These are phyloP conservation scores for Aristolochia californica DNA, from an alignment of 164 flowering plant species.

Conservation along the genomic window DNA sequence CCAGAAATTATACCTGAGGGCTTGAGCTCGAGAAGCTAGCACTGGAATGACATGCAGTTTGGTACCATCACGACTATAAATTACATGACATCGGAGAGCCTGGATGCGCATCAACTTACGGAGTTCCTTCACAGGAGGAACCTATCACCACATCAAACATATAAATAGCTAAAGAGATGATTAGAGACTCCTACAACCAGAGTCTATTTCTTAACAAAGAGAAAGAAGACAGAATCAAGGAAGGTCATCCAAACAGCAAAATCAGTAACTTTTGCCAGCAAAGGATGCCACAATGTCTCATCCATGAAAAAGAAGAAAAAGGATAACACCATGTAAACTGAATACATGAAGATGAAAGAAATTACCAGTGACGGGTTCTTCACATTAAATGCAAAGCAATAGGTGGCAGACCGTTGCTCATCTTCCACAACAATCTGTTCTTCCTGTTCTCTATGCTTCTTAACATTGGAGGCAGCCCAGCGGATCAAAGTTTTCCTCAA, in stretches of 20 bases:
- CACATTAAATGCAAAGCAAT: constrained; percentile 63
- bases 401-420: constrained; percentile 49
- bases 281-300: neutral
- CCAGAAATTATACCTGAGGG: constrained; percentile 56
- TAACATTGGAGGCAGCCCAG: constrained; percentile 63
- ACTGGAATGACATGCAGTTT: constrained; percentile 81
- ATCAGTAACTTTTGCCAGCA: no score
- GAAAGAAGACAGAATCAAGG: neutral
- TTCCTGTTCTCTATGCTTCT: constrained; percentile 37
- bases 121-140: constrained; percentile 71
- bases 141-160: constrained; percentile 27
- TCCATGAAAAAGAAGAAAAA: neutral
- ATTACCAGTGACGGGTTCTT: constrained; percentile 54
- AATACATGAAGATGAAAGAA: neutral
- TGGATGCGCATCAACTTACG: constrained; percentile 77
- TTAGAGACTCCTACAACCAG: neutral
- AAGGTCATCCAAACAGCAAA: no score
- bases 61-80: constrained; percentile 60
- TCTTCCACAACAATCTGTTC: constrained; percentile 43
- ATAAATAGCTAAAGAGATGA: neutral
- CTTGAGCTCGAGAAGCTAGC: constrained; percentile 92
- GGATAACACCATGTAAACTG: neutral
- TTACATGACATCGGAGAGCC: constrained; percentile 77
- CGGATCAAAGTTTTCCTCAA: constrained; percentile 76
- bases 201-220: neutral